phyloP scores from a whole-genome alignment of 2,329 filamentous ascomycete genomes.

The Arthrobotrys entomopaga region DNA sequence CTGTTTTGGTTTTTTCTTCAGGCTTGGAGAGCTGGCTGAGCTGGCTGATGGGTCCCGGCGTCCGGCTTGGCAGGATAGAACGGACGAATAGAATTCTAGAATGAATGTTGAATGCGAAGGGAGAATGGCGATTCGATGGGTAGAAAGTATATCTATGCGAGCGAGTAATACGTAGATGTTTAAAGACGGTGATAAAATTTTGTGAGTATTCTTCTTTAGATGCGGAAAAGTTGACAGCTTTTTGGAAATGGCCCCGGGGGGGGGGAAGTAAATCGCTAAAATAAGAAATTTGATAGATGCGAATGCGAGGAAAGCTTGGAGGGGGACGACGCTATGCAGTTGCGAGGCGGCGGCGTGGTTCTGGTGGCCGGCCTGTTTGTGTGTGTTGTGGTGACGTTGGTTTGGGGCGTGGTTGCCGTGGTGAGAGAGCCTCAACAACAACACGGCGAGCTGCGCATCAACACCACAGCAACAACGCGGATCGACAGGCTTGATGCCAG shows the following conservation, averaged over 20 bases:
- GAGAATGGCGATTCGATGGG: not conserved
- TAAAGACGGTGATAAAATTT: not conserved
- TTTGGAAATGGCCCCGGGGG: too few relatives aligned
- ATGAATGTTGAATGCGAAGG: constrained; percentile 14
- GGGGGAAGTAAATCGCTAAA: too few relatives aligned
- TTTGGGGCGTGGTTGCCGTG: constrained; percentile 33
- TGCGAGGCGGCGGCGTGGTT: constrained; percentile 3
- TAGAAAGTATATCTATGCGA: not conserved
- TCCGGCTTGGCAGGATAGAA: constrained; percentile 37
- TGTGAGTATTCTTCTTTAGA: not conserved
- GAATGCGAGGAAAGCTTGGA: not conserved
- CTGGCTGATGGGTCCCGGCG: constrained; percentile 37
- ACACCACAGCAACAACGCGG: constrained; percentile 7
- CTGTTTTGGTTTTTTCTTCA: constrained; percentile 10
- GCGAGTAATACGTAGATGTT: constrained; percentile 2
- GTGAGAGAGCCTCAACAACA: constrained; percentile 30
- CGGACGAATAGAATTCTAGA: constrained; percentile 21
- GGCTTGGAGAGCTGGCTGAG: constrained; percentile 17
- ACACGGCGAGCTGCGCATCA: constrained; percentile 7
- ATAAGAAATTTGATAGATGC: not conserved
- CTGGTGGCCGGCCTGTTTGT: constrained; percentile 11
- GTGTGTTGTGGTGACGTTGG: constrained; percentile 52
- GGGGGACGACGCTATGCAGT: not conserved
- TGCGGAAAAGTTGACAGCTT: constrained; percentile 1
- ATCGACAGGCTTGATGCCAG: not conserved